Base-by-base conservation (phyloP, 768 basidiomycete species). In the Leccinum longicurvipes region DNA sequence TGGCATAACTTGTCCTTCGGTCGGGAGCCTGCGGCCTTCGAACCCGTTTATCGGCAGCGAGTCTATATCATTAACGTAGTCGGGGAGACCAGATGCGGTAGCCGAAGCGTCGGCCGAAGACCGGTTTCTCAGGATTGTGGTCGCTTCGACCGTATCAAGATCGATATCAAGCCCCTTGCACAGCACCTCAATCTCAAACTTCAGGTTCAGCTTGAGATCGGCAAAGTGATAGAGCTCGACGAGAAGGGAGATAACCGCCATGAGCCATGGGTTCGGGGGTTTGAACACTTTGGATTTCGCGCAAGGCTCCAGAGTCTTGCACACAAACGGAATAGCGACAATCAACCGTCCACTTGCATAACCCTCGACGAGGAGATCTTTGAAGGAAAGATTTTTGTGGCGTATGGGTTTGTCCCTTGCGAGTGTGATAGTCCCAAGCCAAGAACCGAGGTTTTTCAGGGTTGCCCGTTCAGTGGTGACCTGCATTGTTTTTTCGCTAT, bases 171-270 rank as follows among this genome's bases (percentile, higher is more conserved):
- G 83, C 29, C 84, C 83, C 71, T 93, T 95, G 80, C 96, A 98
- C 19, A 98, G 76, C 36, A 98, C 87, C 73, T 99, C 97, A 53
- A 99, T 98, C 74, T 98, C 97, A 67, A 99, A 99, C 73, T 98
- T 98, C 69, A 94, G 81, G 68, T 98, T 97, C 53, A 98, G 78
- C 74, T 96, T 96, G 58, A 98, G 80, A 63, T 98, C 95, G 5
- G 93, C 96, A 64, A 88, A 95, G 69, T 95, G 91, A 72, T 99
- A 98, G n/a, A 99, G 81, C 70, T 99, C 97, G 44, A 86, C 91
- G 45, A 98, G 82, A 42, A 98, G 79, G 61, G 89, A 85, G 64
- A 98, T 79, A 60, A 99, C 91, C 0, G 91, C 95, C 89, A 98
- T 95, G 49, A 99, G 74, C 97, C 97, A 99, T 2, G 97, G 97